phyloP scores from a whole-genome alignment of 1,284 basidiomycete species.

The Lignosus rhinocerotis region DNA sequence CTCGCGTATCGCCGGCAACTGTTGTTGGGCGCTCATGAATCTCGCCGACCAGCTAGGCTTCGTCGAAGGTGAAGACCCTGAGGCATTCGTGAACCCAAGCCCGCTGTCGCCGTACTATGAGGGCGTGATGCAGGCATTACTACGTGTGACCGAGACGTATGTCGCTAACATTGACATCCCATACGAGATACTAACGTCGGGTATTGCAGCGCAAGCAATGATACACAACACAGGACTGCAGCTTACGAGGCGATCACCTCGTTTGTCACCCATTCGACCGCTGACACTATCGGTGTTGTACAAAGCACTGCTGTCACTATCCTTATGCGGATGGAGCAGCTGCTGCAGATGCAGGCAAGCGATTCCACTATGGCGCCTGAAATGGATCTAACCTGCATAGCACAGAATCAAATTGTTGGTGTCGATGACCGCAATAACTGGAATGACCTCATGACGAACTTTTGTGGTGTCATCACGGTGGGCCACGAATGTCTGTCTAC shows the following conservation, averaged over 20 bases:
- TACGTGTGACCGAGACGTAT: conserved; percentile 85
- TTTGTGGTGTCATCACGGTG: conserved; percentile 89
- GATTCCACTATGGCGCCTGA: neutral
- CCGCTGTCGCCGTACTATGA: conserved; percentile 91
- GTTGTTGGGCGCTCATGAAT: conserved; percentile 97
- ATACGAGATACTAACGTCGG: conserved; percentile 14
- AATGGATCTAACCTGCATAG: neutral
- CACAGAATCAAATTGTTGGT: conserved; percentile 90
- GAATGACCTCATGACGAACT: conserved; percentile 97
- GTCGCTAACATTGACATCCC: conserved; percentile 26
- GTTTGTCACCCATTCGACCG: conserved; percentile 80
- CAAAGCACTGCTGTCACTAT: conserved; percentile 84
- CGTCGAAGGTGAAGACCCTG: conserved; percentile 60
- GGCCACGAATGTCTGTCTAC: conserved; percentile 32
- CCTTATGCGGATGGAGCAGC: conserved; percentile 86
- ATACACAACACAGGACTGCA: conserved; percentile 91
- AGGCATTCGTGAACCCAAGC: conserved; percentile 52
- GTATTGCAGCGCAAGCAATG: conserved; percentile 71
- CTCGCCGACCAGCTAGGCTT: conserved; percentile 81
- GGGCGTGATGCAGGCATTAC: conserved; percentile 79
- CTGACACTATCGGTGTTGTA: conserved; percentile 81
- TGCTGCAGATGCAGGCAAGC: conserved; percentile 77
- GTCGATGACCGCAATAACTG: conserved; percentile 98
- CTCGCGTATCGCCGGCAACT: conserved; percentile 89
- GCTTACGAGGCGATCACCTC: conserved; percentile 96